phyloP scores from a whole-genome alignment of 2,329 filamentous ascomycete species.

The Alternaria sp. region DNA sequence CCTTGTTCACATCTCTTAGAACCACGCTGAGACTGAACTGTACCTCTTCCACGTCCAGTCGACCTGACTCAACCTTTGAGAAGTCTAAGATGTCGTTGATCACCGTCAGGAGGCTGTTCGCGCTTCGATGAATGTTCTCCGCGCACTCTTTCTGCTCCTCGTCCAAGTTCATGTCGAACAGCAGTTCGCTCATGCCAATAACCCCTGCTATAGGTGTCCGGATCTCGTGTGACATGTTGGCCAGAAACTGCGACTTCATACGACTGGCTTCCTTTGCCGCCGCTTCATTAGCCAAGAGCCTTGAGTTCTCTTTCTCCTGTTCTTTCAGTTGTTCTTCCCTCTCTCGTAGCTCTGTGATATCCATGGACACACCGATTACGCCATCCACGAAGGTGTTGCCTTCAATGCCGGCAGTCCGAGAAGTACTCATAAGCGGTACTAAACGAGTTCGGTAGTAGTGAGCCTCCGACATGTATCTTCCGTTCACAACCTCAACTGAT shows the following conservation, averaged over 20 bases:
- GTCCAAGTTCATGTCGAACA: slow-evolving; percentile 73
- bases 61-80: slow-evolving; percentile 83
- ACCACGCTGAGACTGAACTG: slow-evolving; percentile 79
- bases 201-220: slow-evolving; percentile 82
- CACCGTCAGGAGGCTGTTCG: slow-evolving; percentile 82
- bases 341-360: slow-evolving; percentile 76
- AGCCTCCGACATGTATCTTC: slow-evolving; percentile 66
- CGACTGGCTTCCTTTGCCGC: slow-evolving; percentile 83
- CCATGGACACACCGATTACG: slow-evolving; percentile 81
- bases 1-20: slow-evolving; percentile 78
- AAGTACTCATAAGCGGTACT: slow-evolving; percentile 69
- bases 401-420: slow-evolving; percentile 61
- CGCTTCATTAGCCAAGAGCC: slow-evolving; percentile 76
- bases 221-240: slow-evolving; percentile 85
- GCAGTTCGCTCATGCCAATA: slow-evolving; percentile 79
- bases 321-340: slow-evolving; percentile 70
- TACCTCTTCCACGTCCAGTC: slow-evolving; percentile 80
- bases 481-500: slow-evolving; percentile 67
- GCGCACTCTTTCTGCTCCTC: slow-evolving; percentile 78
- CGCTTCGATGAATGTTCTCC: slow-evolving; percentile 80
- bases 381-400: slow-evolving; percentile 69
- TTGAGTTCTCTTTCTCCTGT: slow-evolving; percentile 74
- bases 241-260: slow-evolving; percentile 81
- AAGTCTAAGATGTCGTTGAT: slow-evolving; percentile 94
- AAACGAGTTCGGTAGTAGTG: slow-evolving; percentile 78